Conservation (phyloP, 441 rosid species). For the Pelargonium australe region DNA sequence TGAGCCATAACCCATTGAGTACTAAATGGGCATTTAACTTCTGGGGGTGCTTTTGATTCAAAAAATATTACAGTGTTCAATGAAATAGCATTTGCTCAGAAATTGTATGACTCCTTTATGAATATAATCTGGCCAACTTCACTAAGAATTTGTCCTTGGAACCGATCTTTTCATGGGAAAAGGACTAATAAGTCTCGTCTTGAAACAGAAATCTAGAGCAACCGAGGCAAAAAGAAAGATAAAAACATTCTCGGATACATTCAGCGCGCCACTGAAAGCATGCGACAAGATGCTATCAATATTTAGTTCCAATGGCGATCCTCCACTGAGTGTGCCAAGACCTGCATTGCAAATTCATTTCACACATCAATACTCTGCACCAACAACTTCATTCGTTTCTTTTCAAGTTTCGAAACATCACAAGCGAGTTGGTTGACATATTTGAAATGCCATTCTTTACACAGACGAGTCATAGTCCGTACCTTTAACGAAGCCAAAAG, state of each 20-base stretch:
- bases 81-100: no score
- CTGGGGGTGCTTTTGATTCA: no score
- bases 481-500: constrained; percentile 83
- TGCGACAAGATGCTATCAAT: constrained; percentile 52
- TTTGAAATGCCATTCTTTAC: not conserved
- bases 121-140: not conserved
- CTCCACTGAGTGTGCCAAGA: constrained; percentile 47
- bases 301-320: constrained; percentile 56
- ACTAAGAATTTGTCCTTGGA: constrained; percentile 17
- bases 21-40: no score
- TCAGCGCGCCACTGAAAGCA: constrained; percentile 45
- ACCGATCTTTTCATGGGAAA: constrained; percentile 40
- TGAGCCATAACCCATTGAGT: no score
- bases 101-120: no score
- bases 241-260: constrained; percentile 54
- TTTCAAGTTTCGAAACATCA: not conserved
- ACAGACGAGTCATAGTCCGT: constrained; percentile 8
- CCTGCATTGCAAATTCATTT: constrained; percentile 34
- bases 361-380: not conserved
- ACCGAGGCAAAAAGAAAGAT: constrained; percentile 67
- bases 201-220: constrained; percentile 65
- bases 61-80: no score
- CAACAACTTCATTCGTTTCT: not conserved
- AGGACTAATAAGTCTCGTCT: constrained; percentile 52
- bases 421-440: not conserved